phyloP scores from a whole-genome alignment of 768 basidiomycete species.

The Leccinum uliginosum region DNA sequence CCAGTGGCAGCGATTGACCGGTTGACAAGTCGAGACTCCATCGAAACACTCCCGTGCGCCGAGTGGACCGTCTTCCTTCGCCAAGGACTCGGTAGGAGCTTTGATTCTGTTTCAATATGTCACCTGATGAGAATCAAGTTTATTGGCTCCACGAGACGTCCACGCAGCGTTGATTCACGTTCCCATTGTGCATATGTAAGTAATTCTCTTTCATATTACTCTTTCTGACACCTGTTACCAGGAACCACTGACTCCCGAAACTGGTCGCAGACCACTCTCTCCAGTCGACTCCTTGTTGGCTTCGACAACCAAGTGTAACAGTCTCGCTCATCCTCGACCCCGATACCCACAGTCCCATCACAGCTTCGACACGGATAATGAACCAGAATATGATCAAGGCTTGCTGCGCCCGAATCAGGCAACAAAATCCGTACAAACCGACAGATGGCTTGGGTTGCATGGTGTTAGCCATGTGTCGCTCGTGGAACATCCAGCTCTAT shows the following conservation, averaged over 20 bases:
- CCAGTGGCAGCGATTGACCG: slow-evolving; percentile 1
- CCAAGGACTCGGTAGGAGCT: slow-evolving; percentile 44
- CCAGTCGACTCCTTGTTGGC: slow-evolving; percentile 33
- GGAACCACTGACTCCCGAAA: slow-evolving; percentile 47
- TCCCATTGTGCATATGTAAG: slow-evolving; percentile 32
- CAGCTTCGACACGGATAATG: slow-evolving; percentile 45
- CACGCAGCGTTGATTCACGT: slow-evolving; percentile 33
- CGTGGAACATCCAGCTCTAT: slow-evolving; percentile 37
- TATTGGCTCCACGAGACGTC: slow-evolving; percentile 27
- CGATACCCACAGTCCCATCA: slow-evolving; percentile 24
- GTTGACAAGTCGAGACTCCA: slow-evolving; percentile 27
- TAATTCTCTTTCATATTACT: slow-evolving; percentile 1
- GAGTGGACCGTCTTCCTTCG: slow-evolving; percentile 41
- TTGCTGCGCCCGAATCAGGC: slow-evolving; percentile 40
- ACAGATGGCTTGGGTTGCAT: slow-evolving; percentile 34
- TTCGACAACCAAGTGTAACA: slow-evolving; percentile 25
- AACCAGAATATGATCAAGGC: slow-evolving; percentile 32
- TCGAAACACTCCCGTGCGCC: slow-evolving; percentile 40
- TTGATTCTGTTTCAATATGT: slow-evolving; percentile 24
- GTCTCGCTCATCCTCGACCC: slow-evolving; percentile 20
- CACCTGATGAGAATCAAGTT: slow-evolving; percentile 23
- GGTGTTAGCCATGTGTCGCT: slow-evolving; percentile 31
- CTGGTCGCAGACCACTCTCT: slow-evolving; percentile 39
- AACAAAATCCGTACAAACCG: slow-evolving; percentile 69
- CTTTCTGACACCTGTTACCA: slow-evolving; percentile 16